Evolutionary conservation across 257 asterid genomes (phyloP).

Genomic region (Gentiana straminea): DNA sequence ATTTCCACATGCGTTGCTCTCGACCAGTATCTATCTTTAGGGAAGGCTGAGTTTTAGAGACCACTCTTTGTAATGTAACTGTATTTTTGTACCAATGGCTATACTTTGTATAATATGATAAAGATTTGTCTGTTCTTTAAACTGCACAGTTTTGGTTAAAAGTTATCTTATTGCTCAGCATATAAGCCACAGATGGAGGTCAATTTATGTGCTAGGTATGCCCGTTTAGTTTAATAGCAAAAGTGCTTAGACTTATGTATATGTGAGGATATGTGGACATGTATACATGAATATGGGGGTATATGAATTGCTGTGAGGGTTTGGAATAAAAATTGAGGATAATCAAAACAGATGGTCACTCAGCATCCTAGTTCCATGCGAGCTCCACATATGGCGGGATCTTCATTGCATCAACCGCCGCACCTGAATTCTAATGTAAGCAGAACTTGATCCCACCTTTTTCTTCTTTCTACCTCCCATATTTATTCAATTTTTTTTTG

Average conservation of each 20-base stretch:
- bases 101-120: too few species aligned
- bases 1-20: neutral
- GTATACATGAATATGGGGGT: too few species aligned
- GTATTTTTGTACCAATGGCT: neutral
- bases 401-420: constrained; percentile 21
- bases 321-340: too few species aligned
- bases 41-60: neutral
- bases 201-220: too few species aligned
- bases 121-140: too few species aligned
- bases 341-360: neutral
- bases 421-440: constrained; percentile 26
- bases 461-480: constrained; percentile 1
- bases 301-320: too few species aligned
- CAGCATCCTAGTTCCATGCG: constrained; percentile 21
- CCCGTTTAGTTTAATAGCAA: too few species aligned
- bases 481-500: neutral
- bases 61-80: neutral
- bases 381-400: constrained; percentile 19
- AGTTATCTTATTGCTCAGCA: too few species aligned
- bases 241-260: too few species aligned
- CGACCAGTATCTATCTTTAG: neutral
- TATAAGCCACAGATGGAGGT: too few species aligned
- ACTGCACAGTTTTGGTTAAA: too few species aligned
- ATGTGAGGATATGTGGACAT: too few species aligned
- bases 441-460: neutral